A percentile compares a stretch with the other conserved stretches of the same genome.
Conservation (phyloP, 2,329 filamentous ascomycete species). For the Nigrospora oryzae region DNA sequence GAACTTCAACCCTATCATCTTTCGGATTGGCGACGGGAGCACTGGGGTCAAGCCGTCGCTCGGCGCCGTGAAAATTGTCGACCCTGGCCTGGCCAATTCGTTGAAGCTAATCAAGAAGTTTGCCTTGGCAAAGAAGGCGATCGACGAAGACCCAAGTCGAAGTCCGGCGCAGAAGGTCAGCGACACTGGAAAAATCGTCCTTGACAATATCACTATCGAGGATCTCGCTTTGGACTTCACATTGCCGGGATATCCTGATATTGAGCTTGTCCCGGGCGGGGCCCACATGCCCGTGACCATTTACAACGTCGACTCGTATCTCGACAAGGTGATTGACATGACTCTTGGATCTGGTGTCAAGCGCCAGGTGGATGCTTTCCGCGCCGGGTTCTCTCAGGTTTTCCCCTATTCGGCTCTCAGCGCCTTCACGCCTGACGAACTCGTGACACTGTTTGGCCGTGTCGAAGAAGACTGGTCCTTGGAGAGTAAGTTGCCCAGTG, state of each 20-base stretch:
- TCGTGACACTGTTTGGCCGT: conserved; percentile 89
- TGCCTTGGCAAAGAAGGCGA: conserved; percentile 69
- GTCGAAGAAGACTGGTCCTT: conserved; percentile 96
- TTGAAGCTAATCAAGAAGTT: conserved; percentile 84
- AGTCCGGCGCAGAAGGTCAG: conserved; percentile 62
- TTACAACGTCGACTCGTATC: conserved; percentile 81
- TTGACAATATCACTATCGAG: conserved; percentile 73
- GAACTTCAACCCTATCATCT: conserved; percentile 95
- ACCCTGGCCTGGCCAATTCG: conserved; percentile 77
- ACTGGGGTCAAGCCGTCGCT: conserved; percentile 69
- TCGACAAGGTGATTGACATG: conserved; percentile 85
- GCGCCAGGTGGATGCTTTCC: conserved; percentile 85
- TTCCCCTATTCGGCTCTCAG: conserved; percentile 90
- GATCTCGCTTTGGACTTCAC: conserved; percentile 93
- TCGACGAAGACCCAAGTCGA: conserved; percentile 63
- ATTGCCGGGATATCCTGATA: conserved; percentile 78
- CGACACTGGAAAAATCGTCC: conserved; percentile 58
- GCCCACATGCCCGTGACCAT: conserved; percentile 71
- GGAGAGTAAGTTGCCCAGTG: conserved; percentile 62
- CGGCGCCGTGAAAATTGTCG: conserved; percentile 82
- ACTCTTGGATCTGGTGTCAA: conserved; percentile 85
- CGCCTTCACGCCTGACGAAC: conserved; percentile 89
- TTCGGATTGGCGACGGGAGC: conserved; percentile 75
- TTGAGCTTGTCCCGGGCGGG: conserved; percentile 74
- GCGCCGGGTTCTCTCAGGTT: conserved; percentile 83